Evolutionary conservation across 202 grass and related monocot species (phyloP), one percentile per base, ranked within the genome.

Genomic region (Cymbopogon flexuosus): DNA sequence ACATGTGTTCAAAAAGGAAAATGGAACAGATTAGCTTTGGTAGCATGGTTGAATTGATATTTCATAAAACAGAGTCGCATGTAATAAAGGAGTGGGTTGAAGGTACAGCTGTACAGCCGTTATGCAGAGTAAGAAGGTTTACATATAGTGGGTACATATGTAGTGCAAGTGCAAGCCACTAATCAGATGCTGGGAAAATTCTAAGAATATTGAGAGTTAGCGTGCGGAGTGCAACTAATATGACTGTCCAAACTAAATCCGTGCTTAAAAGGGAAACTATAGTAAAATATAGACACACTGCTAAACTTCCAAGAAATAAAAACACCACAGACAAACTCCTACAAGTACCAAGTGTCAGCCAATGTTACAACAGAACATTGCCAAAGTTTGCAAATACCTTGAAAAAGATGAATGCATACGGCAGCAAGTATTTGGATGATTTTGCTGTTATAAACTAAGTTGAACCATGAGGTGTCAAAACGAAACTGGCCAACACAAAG

Each of bases 301-400:
- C 29, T 29, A 49, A 51, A 66, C n/a, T 78, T 66, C 14, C 5
- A 63, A 40, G 2, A 46, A 80, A 27, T 6, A 29, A 37, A 52
- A 52, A 24, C 5, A 34, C 8, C 11, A 12, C 39, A 33, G 42
- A 40, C 4, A 61, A 62, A 22, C 54, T 63, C 30, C 9, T 30
- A 72, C 65, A 45, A 15, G 16, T 8, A 33, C 42, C 7, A 3
- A 67, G 34, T 56, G 34, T 0, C 51, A 42, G n/a, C 56, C 22
- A 39, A 65, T 35, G 21, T 31, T 42, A 22, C 36, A 45, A 68
- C 45, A 43, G 9, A 36, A 45, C 41, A 33, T 6, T 67, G 60
- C 5, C 23, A 0, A 75, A 51, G 51, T 84, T 57, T 37, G 21
- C 51, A 41, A 47, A 76, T 85, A 89, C 82, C 87, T 82, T 49